Percentiles rank a stretch among this genome's conserved stretches.
Conservation (phyloP, 225 moss, liverwort and hornwort species). For the Climacium dendroides region DNA sequence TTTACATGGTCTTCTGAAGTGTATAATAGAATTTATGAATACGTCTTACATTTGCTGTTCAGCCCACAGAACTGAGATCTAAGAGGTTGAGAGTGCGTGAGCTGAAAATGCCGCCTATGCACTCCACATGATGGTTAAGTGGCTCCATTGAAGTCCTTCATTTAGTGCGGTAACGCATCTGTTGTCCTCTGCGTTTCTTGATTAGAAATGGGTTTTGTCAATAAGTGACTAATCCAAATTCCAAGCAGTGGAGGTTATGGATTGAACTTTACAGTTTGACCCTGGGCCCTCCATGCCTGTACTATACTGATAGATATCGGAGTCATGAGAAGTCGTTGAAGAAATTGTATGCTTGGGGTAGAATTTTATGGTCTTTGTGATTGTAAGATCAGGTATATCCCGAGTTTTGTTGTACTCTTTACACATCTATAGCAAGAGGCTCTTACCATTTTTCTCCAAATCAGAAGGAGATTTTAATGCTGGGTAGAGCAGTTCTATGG, state of each 20-base stretch:
- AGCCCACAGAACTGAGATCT: neutral
- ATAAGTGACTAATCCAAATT: neutral
- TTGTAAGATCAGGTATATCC: neutral
- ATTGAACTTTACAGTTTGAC: neutral
- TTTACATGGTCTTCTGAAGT: neutral
- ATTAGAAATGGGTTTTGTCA: neutral
- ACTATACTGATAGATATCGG: neutral
- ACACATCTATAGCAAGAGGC: neutral
- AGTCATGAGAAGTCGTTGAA: neutral
- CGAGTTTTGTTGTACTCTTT: neutral
- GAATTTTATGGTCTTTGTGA: neutral
- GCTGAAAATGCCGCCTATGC: neutral
- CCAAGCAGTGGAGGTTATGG: neutral
- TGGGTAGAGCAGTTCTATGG: neutral
- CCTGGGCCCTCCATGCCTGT: neutral
- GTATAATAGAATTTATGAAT: neutral
- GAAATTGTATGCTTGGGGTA: neutral
- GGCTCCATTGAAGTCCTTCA: neutral
- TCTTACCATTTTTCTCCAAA: neutral
- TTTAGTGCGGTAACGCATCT: neutral
- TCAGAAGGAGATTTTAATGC: neutral
- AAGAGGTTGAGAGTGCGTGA: neutral
- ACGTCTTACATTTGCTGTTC: neutral
- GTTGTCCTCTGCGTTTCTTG: neutral
- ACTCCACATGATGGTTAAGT: neutral